Conservation (phyloP, 768 basidiomycete genomes). For the Boletus pseudo-olivaceus region DNA sequence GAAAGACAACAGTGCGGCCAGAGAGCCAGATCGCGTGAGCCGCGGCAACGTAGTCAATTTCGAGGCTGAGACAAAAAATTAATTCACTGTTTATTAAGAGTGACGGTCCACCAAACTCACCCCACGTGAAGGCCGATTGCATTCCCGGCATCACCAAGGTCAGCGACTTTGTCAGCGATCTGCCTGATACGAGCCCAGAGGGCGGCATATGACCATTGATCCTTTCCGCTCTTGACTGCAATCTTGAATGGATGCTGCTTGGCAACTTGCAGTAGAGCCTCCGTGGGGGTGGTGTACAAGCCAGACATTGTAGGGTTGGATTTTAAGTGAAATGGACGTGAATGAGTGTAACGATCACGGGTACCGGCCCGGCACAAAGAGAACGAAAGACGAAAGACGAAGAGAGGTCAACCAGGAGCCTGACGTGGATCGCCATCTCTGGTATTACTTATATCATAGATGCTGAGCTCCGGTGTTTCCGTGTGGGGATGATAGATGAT, state of each 20-base stretch:
- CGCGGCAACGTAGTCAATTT: slow-evolving; percentile 29
- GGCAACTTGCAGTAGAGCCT: slow-evolving; percentile 30
- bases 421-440: neutral
- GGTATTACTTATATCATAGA: slow-evolving; percentile 6
- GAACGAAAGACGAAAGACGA: slow-evolving; percentile 5
- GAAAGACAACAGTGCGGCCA: slow-evolving; percentile 26
- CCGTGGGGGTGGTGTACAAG: slow-evolving; percentile 25
- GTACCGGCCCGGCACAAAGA: slow-evolving; percentile 19
- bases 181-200: slow-evolving; percentile 30
- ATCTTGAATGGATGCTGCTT: slow-evolving; percentile 21
- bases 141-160: slow-evolving; percentile 12
- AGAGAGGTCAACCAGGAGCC: slow-evolving; percentile 26
- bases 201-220: slow-evolving; percentile 30
- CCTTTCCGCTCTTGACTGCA: slow-evolving; percentile 19
- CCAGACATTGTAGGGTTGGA: slow-evolving; percentile 9
- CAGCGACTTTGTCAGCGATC: slow-evolving; percentile 21
- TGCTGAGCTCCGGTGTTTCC: neutral
- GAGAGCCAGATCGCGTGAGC: slow-evolving; percentile 31
- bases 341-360: slow-evolving; percentile 1
- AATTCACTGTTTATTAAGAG: neutral
- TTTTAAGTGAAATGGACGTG: slow-evolving; percentile 5
- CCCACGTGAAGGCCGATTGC: slow-evolving; percentile 29
- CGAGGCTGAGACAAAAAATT: slow-evolving; percentile 17
- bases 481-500: neutral
- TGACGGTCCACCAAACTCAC: slow-evolving; percentile 8